These are phyloP conservation scores for Elsinoe australis DNA, from an alignment of 2,329 filamentous ascomycete species.

Conservation along the genomic window DNA sequence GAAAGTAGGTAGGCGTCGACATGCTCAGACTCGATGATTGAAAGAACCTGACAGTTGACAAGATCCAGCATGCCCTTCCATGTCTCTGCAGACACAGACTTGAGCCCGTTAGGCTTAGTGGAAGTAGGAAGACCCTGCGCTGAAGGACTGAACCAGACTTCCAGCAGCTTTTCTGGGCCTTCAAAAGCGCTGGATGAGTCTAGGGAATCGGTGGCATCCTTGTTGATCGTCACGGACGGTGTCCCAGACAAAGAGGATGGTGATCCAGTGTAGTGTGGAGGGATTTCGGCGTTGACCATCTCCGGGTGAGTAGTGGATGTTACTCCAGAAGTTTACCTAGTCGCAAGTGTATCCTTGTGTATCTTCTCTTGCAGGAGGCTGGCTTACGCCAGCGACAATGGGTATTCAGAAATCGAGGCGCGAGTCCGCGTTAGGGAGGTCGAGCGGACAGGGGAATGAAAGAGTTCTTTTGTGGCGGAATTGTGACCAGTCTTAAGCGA, in stretches of 20 bases:
- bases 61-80: slow-evolving; percentile 98
- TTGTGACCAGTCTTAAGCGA: slow-evolving; percentile 60
- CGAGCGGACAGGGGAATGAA: slow-evolving; percentile 74
- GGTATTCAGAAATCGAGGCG: slow-evolving; percentile 47
- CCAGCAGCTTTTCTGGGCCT: slow-evolving; percentile 93
- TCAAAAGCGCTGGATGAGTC: slow-evolving; percentile 97
- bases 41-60: slow-evolving; percentile 97
- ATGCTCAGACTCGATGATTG: slow-evolving; percentile 83
- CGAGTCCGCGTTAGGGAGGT: slow-evolving; percentile 79
- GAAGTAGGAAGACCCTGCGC: slow-evolving; percentile 62
- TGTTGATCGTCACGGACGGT: slow-evolving; percentile 92
- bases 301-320: slow-evolving; percentile 36
- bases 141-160: slow-evolving; percentile 93
- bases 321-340: too few relatives aligned
- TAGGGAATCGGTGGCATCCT: slow-evolving; percentile 82
- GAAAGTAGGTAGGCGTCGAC: slow-evolving; percentile 95
- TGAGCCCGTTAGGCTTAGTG: slow-evolving; percentile 68
- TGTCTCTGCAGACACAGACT: slow-evolving; percentile 70
- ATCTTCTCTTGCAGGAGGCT: slow-evolving; percentile 55
- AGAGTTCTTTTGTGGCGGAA: slow-evolving; percentile 78
- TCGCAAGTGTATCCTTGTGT: too few relatives aligned
- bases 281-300: slow-evolving; percentile 80
- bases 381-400: slow-evolving; percentile 79
- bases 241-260: slow-evolving; percentile 71
- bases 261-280: slow-evolving; percentile 66